A percentile compares a stretch with the other conserved stretches of the same genome.
Evolutionary conservation across 2,329 filamentous ascomycete genomes (phyloP).

Genomic region (Epichloe sylvatica): DNA sequence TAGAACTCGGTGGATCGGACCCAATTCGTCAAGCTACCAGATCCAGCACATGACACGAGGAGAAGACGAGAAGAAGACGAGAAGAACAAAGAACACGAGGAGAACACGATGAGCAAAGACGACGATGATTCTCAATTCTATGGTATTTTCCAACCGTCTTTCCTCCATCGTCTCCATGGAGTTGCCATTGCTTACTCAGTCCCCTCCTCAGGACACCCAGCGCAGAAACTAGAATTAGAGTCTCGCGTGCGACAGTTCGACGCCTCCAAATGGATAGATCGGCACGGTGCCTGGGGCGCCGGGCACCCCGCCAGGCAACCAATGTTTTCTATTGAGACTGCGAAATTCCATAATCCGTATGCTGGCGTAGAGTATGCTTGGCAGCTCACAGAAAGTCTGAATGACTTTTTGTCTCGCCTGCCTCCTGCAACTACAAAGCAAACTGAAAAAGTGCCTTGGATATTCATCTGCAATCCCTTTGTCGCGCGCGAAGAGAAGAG

Average conservation of each 20-base stretch:
- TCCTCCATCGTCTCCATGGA: neutral
- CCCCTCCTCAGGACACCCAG: conserved; percentile 38
- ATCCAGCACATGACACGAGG: neutral
- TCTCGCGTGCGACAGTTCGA: conserved; percentile 37
- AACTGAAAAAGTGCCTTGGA: conserved; percentile 44
- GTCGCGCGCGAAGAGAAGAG: conserved; percentile 23
- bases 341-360: conserved; percentile 43
- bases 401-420: conserved; percentile 53
- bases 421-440: conserved; percentile 49
- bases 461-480: conserved; percentile 57
- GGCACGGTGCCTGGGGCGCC: conserved; percentile 1
- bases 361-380: conserved; percentile 40
- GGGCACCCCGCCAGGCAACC: conserved; percentile 2
- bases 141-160: neutral
- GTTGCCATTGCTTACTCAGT: neutral
- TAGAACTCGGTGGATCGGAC: neutral
- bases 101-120: neutral
- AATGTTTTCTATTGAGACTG: conserved; percentile 4
- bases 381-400: conserved; percentile 49
- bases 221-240: conserved; percentile 33
- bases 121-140: neutral
- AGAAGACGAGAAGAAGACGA: neutral
- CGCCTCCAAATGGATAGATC: conserved; percentile 27
- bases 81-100: neutral
- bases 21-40: neutral